Conservation (phyloP, 352 stramenopile genomes). For the Phytophthora chlamydospora region DNA sequence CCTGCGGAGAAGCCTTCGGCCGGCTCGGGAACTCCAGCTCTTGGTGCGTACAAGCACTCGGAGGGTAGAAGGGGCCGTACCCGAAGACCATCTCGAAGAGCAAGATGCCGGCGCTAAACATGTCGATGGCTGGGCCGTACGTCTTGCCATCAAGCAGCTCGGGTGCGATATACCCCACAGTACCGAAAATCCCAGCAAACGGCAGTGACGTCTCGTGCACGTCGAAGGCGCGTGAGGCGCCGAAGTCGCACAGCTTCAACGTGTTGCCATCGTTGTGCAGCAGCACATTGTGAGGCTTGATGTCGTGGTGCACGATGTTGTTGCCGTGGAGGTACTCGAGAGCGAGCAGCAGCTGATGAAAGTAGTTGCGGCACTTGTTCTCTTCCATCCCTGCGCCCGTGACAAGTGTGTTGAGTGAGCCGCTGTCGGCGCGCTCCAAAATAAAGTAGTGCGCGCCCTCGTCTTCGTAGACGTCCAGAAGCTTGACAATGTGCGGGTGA, state of each 20-base stretch:
- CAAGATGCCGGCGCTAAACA: slow-evolving; percentile 75
- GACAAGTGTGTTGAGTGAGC: slow-evolving; percentile 59
- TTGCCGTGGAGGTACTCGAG: slow-evolving; percentile 72
- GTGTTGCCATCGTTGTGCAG: slow-evolving; percentile 49
- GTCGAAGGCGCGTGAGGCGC: slow-evolving; percentile 76
- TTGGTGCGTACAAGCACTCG: slow-evolving; percentile 65
- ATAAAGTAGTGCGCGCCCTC: slow-evolving; percentile 80
- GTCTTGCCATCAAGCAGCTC: slow-evolving; percentile 63
- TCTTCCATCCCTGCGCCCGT: slow-evolving; percentile 57
- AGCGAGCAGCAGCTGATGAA: slow-evolving; percentile 62
- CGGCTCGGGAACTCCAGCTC: slow-evolving; percentile 61
- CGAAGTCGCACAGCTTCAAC: slow-evolving; percentile 87
- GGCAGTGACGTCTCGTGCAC: slow-evolving; percentile 51
- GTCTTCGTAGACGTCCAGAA: slow-evolving; percentile 78
- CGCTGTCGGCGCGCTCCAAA: slow-evolving; percentile 65
- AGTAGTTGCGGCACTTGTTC: slow-evolving; percentile 53
- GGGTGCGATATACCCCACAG: slow-evolving; percentile 72
- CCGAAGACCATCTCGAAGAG: slow-evolving; percentile 83
- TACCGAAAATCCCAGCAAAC: slow-evolving; percentile 76
- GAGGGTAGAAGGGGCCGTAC: slow-evolving; percentile 76
- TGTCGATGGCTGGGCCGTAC: slow-evolving; percentile 71
- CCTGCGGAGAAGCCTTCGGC: slow-evolving; percentile 40
- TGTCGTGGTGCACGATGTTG: slow-evolving; percentile 91
- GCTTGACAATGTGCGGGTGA: slow-evolving; percentile 78
- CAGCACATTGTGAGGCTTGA: slow-evolving; percentile 89